Evolutionary conservation across 106 monocot species (phyloP), one percentile per base, ranked within the genome.

Genomic region (Acanthochlamys bracteata): DNA sequence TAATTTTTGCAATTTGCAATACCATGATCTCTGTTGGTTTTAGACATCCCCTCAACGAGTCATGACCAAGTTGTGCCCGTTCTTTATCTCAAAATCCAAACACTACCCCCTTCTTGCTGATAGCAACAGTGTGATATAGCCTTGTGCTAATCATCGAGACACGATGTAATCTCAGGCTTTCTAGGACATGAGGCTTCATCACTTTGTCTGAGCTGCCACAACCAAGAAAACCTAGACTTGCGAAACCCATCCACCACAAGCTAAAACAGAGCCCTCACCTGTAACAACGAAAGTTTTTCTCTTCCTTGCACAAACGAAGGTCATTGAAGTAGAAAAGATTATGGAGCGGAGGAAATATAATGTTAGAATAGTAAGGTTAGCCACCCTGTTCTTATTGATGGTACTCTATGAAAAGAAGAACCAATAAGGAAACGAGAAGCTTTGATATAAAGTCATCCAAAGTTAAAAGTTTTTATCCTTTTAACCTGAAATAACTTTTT

Each of bases 31-130:
- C 95, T 1, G 90, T 91, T 41, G 95, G 95, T 56, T 83, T 73
- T 54, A 66, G 64, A 76, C 90, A 88, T 13, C 75, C 87, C 67
- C 95, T 72, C 10, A 96, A 67, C 41, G 20, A 73, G 23, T 96
- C 95, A 24, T 85, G 87, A 20, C 90, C 95, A 20, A 96, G 87
- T 51, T 96, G 95, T 20, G 82, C 84, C 33, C 95, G 75, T 55
- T 90, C 90, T 26, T 96, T 96, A 66, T 96, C 95, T 10, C 95
- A 90, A 54, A 95, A 90, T 17, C 95, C 95, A 61, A 96, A 83
- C 0, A 91, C 70, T 40, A 88, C 23, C 7, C 95, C 90, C 33
- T 52, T 82, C 56, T 72, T 96, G 9, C 90, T 90, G 0, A 91
- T 69, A 7, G 90, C 95, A 49, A 96, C 82, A 20, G 90, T 96